Percentiles rank a stretch among this genome's conserved stretches.
Conservation (phyloP, 2,329 filamentous ascomycete genomes). For the Ceratocystis harringtonii region DNA sequence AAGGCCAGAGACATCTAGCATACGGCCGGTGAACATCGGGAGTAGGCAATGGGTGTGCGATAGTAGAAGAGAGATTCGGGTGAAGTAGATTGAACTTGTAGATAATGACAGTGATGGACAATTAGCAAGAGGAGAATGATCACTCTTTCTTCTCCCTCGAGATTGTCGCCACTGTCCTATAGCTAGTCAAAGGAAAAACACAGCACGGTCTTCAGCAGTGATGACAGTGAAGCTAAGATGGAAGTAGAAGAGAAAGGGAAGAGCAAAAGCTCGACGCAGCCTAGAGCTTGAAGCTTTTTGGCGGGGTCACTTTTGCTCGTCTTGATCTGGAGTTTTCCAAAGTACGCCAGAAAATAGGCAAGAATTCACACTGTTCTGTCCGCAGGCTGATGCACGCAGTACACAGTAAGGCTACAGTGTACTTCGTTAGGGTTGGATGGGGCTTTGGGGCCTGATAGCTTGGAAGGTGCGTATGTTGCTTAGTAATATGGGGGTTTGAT, state of each 20-base stretch:
- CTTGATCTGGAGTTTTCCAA: not conserved
- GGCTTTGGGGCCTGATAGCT: not conserved
- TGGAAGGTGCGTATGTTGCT: not conserved
- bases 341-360: too few relatives aligned
- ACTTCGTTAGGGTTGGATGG: not conserved
- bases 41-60: not conserved
- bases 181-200: too few relatives aligned
- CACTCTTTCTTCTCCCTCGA: too few relatives aligned
- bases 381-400: too few relatives aligned
- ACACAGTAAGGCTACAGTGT: not conserved
- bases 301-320: not conserved
- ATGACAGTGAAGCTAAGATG: not conserved
- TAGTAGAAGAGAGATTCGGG: not conserved
- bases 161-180: too few relatives aligned
- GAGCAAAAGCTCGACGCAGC: not conserved
- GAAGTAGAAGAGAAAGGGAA: not conserved
- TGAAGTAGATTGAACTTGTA: too few relatives aligned
- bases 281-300: not conserved
- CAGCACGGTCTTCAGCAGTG: not conserved
- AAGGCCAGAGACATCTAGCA: constrained; percentile 5
- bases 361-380: not conserved
- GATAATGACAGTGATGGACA: too few relatives aligned
- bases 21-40: not conserved
- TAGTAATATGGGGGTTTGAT: too few relatives aligned
- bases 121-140: too few relatives aligned